These are phyloP conservation scores for Phytophthora citrophthora DNA, from an alignment of 352 stramenopile genomes.

Conservation along the genomic window DNA sequence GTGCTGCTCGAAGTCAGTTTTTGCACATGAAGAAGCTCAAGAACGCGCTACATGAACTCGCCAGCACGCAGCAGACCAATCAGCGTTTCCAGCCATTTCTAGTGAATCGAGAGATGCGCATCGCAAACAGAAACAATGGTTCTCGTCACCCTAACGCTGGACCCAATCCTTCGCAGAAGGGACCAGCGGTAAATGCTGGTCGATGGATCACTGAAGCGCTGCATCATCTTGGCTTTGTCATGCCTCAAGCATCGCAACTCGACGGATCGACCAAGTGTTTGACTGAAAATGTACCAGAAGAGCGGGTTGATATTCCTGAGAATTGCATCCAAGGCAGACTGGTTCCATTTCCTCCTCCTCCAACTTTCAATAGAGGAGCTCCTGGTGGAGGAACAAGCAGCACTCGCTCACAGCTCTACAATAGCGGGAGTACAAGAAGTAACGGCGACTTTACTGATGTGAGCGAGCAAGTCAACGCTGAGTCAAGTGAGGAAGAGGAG, in stretches of 20 bases:
- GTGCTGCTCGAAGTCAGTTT: slow-evolving; percentile 62
- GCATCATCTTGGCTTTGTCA: slow-evolving; percentile 49
- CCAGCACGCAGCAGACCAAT: slow-evolving; percentile 57
- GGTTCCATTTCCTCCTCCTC: slow-evolving; percentile 38
- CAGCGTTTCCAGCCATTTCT: slow-evolving; percentile 55
- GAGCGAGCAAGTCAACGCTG: not conserved
- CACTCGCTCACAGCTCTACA: slow-evolving; percentile 29
- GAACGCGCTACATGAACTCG: slow-evolving; percentile 60
- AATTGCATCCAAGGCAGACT: slow-evolving; percentile 46
- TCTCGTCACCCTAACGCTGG: slow-evolving; percentile 1
- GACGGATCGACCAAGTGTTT: not conserved
- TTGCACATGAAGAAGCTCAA: slow-evolving; percentile 84
- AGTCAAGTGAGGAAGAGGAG: not conserved
- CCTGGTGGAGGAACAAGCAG: slow-evolving; percentile 4
- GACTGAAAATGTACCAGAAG: slow-evolving; percentile 2
- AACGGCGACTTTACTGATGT: not conserved
- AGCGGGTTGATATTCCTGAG: slow-evolving; percentile 24
- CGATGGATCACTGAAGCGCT: slow-evolving; percentile 48
- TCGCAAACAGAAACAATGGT: slow-evolving; percentile 23
- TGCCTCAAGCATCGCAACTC: slow-evolving; percentile 17
- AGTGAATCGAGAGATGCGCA: slow-evolving; percentile 40
- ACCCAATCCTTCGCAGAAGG: slow-evolving; percentile 11
- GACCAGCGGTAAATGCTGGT: slow-evolving; percentile 10
- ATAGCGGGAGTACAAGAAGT: not conserved
- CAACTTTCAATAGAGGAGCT: not conserved